Base-by-base conservation (phyloP, 768 basidiomycete species). In the Boletus reticuloceps region DNA sequence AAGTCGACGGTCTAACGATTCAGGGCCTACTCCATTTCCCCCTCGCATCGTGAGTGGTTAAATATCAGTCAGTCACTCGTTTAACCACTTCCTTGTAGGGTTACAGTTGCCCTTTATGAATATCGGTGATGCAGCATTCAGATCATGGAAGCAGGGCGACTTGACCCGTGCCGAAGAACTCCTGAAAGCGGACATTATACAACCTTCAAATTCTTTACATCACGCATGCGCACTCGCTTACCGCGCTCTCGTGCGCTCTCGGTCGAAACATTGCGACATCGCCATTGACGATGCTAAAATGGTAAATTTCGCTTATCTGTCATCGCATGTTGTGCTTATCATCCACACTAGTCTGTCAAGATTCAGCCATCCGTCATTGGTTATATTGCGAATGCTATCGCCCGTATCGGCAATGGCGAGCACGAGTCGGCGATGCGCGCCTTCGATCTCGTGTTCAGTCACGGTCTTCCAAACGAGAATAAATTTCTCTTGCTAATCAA, bases 401-500 rank as follows among this genome's bases (percentile, higher is more conserved):
- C 53, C 0, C n/a, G 5, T 0, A 6, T 47, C 13, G 36, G 50
- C 0, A 38, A 47, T 19, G 56, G 38, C 14, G 46, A 47, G 6
- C 16, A 48, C 5, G 45, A 47, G 20, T 12, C 20, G 1, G 56
- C 13, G 10, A 22, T 50, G 6, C 20, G 22, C 12, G 25, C n/a
- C 7, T 58, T 47, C 20, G 59, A 58, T 31, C 56, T 54, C 37
- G 47, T 36, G 4, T 58, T 54, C 31, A 17, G 36, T 3, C 39
- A 47, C 5, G 31, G 44, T 47, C 22, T 32, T 11, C 27, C 49
- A 10, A 25, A 5, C 6, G 56, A 60, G 20, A 54, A 19, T 6
- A 44, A 19, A 8, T 37, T 44, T 42, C 45, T 60, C n/a, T 45
- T 60, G 31, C 37, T 54, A 6, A 53, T 60, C 20, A 60, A 54